These are phyloP conservation scores for Fusarium domesticum DNA, from an alignment of 2,329 filamentous ascomycete species.

Conservation along the genomic window DNA sequence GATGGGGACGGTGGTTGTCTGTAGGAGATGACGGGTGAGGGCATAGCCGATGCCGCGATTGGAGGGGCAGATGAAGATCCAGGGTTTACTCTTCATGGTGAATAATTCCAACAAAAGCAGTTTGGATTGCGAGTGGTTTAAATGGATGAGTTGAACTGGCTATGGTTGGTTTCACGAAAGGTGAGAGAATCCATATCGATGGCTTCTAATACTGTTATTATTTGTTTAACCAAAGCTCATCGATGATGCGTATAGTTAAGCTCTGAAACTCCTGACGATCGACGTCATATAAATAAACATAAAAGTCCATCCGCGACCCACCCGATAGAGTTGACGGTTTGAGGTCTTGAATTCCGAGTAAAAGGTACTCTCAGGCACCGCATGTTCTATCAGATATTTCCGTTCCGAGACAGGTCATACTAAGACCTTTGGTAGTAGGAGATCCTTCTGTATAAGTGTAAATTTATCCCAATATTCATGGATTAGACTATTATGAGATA, in stretches of 20 bases:
- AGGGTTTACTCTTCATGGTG: conserved; percentile 44
- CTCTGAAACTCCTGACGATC: background rate
- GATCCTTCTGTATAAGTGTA: too few species aligned
- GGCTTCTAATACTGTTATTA: background rate
- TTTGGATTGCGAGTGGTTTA: too few species aligned
- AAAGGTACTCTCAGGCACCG: too few species aligned
- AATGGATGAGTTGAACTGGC: too few species aligned
- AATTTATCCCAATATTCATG: background rate
- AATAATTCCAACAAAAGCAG: too few species aligned
- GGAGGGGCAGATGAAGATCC: conserved; percentile 49
- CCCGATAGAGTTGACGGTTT: background rate
- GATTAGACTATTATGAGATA: too few species aligned
- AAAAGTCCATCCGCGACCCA: background rate
- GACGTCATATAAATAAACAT: background rate
- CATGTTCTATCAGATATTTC: too few species aligned
- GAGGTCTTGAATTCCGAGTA: background rate
- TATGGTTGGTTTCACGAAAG: too few species aligned
- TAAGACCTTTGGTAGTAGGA: too few species aligned
- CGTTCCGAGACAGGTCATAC: too few species aligned
- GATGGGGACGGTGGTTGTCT: conserved; percentile 46
- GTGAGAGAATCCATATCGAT: too few species aligned
- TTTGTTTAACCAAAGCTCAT: background rate
- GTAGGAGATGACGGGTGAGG: conserved; percentile 48
- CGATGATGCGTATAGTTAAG: background rate
- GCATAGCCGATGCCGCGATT: conserved; percentile 49